These are phyloP conservation scores for Amphicarpaea edgeworthii DNA, from an alignment of 306 rosid genomes.

Conservation along the genomic window DNA sequence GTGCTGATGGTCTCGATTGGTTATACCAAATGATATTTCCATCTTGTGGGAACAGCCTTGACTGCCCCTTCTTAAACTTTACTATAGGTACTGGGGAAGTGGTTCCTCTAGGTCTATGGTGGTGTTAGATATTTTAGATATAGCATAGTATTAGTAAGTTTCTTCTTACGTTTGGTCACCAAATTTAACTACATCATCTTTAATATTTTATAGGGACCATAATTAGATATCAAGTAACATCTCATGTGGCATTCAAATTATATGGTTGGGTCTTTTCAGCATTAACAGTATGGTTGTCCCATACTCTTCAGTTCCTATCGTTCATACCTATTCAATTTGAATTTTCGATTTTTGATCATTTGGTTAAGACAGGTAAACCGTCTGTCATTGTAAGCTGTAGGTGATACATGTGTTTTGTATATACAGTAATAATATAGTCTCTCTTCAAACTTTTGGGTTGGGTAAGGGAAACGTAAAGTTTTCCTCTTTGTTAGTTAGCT, in stretches of 20 bases:
- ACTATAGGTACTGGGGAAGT: background rate
- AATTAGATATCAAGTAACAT: slow-evolving; percentile 44
- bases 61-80: slow-evolving; percentile 13
- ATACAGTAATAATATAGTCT: background rate
- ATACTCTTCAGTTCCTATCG: slow-evolving; percentile 34
- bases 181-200: slow-evolving; percentile 16
- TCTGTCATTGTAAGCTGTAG: slow-evolving; percentile 23
- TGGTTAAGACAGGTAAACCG: slow-evolving; percentile 11
- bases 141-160: too few relatives aligned
- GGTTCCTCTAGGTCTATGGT: background rate
- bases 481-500: background rate
- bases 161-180: slow-evolving; percentile 20
- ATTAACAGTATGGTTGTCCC: slow-evolving; percentile 37
- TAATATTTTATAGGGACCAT: slow-evolving; percentile 9
- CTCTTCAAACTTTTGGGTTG: background rate
- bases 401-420: slow-evolving; percentile 7
- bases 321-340: slow-evolving; percentile 12
- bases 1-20: slow-evolving; percentile 40
- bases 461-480: background rate
- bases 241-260: slow-evolving; percentile 23
- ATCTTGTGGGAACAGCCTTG: slow-evolving; percentile 27
- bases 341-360: background rate
- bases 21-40: slow-evolving; percentile 42
- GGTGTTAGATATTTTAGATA: background rate
- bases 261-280: slow-evolving; percentile 30